A percentile compares a stretch with the other conserved stretches of the same genome.
Evolutionary conservation across 2,329 filamentous ascomycete genomes (phyloP).

Genomic region (Monilinia fructigena): DNA sequence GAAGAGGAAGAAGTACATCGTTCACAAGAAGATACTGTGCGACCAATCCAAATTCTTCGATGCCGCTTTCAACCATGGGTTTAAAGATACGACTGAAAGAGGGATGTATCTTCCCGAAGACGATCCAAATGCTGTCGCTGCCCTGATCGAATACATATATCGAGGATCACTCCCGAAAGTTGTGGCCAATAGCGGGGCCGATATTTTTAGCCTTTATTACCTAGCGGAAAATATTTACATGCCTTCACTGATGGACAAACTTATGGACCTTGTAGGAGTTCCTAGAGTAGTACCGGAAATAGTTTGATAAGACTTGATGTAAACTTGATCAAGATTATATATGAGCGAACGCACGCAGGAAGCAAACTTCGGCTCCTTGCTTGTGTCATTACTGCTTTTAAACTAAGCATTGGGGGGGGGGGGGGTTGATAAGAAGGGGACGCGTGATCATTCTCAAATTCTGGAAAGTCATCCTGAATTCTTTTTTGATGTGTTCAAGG

Average conservation of each 20-base stretch:
- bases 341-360: neutral
- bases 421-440: neutral
- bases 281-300: too few species aligned
- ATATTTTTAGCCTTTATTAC: neutral
- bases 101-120: slow-evolving; percentile 24
- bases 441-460: too few species aligned
- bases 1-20: slow-evolving; percentile 21
- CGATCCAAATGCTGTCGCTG: neutral
- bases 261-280: too few species aligned
- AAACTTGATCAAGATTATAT: neutral
- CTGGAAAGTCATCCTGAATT: neutral
- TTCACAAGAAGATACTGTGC: slow-evolving; percentile 29
- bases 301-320: too few species aligned
- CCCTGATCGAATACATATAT: slow-evolving; percentile 16
- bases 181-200: neutral
- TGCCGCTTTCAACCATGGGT: slow-evolving; percentile 13
- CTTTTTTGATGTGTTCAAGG: neutral
- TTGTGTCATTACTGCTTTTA: neutral
- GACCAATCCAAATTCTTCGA: slow-evolving; percentile 26
- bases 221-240: slow-evolving; percentile 22
- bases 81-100: neutral
- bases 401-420: neutral
- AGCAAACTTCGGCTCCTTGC: slow-evolving; percentile 1
- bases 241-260: neutral
- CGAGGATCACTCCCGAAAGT: neutral